Evolutionary conservation across 139 green algal genomes (phyloP).

Genomic region (Chlorella sp.): DNA sequence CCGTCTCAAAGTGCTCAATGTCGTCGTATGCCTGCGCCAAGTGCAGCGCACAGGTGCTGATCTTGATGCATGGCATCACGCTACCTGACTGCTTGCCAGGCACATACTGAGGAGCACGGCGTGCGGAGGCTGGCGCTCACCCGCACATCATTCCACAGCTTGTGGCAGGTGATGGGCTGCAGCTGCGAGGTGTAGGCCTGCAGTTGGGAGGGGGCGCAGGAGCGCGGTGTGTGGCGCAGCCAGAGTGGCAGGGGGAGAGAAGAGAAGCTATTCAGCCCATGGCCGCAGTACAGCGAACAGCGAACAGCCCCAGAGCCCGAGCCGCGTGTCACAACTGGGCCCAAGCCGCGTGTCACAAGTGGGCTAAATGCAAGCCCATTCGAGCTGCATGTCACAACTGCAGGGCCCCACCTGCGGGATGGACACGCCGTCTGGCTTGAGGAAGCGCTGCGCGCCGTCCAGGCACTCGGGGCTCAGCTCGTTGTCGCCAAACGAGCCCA

Average conservation of each 20-base stretch:
- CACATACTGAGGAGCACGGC: not conserved
- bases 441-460: constrained; percentile 90
- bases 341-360: no score
- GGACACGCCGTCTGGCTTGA: constrained; percentile 77
- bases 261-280: no score
- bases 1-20: constrained; percentile 92
- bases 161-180: constrained; percentile 82
- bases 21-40: constrained; percentile 70
- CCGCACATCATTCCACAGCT: constrained; percentile 83
- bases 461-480: constrained; percentile 97
- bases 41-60: not conserved
- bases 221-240: not conserved
- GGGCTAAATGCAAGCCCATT: no score
- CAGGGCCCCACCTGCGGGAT: constrained; percentile 66
- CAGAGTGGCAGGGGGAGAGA: no score
- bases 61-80: no score
- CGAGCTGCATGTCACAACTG: no score
- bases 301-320: no score
- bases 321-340: no score
- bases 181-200: constrained; percentile 79
- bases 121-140: constrained; percentile 16
- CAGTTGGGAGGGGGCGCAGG: not conserved
- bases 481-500: constrained; percentile 98
- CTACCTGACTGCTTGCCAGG: no score
- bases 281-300: no score